Evolutionary conservation across 2,329 filamentous ascomycete species (phyloP), one percentile per base, ranked within the genome.

Genomic region (Magnaporthiopsis poae): DNA sequence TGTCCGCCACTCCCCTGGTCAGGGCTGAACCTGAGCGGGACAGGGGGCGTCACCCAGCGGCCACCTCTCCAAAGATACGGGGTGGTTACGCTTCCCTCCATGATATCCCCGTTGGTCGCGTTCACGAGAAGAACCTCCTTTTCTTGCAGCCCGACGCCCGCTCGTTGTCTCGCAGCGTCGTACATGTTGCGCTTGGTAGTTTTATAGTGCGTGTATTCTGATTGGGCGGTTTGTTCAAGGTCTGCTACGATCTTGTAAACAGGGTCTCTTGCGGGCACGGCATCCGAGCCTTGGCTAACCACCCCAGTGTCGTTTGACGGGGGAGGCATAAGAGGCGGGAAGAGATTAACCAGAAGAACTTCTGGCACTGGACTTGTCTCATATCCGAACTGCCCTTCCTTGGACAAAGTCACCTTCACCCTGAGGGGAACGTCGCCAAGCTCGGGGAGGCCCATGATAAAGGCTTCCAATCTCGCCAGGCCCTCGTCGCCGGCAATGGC

Each of bases 31-130:
- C 73, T 65, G 8, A 68, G 62, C 15, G 82, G 74, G n/a, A 91
- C 80, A 0, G 86, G 84, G 1, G 94, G 94, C 56, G 93, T 96
- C 9, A 92, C 84, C 94, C 94, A 98, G 64, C 79, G 78, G 0
- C 85, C 87, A 5, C 81, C 75, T 61, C 90, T 86, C 81, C 85
- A 91, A 70, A 97, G 90, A 75, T 94, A 97, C 0, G 90, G 86
- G 0, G 89, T 96, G 0, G 90, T 93, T 21, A 90, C 84, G 68
- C 89, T 93, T 11, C 91, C 92, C 76, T 98, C 94, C 84, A 96
- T 96, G 52, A 97, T 78, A 63, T 88, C 84, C 1, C 82, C 82
- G 35, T 84, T 79, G 5, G 75, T 70, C 0, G 73, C 74, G 72
- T 90, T 92, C 69, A 90, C 82, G 2, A 97, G 77, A 27, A 98